Base-by-base conservation (phyloP, 805 yeast species). In the Isabelozyma heimii region DNA sequence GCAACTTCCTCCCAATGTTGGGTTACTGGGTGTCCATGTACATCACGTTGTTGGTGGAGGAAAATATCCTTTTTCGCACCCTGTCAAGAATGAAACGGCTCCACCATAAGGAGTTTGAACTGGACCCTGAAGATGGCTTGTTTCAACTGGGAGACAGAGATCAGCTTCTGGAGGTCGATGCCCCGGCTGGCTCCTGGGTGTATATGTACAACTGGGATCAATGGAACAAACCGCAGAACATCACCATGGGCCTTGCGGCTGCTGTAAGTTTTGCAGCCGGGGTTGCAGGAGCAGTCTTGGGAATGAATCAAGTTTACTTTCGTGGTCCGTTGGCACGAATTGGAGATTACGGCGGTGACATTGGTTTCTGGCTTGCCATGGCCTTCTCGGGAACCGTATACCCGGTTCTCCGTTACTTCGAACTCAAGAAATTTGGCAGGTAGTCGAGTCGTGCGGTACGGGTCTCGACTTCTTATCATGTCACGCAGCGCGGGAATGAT, bases 1-100 rank as follows among this genome's bases (percentile, higher is more conserved):
- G 70, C 17, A 70, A 70, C 47, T 70, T 70, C 55, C 59, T 70
- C 48, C 75, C 75, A 6, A 70, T 70, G 75, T 61, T 70, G 12
- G 75, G 72, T 6, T 70, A 70, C 56, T 70, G 75, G 75, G 60
- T 70, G 41, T 61, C 71, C 47, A 68, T 70, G 63, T 70, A 70
- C 56, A 65, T 70, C 45, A 53, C 59, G 16, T 51, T 70, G 8
- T 59, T 70, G 41, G 48, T 70, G 26, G 72, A 70, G 46, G 75
- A 70, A 45, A 70, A 70, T 58, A 24, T 58, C 27, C 59, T 70
- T 6, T 70, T 70, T 56, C 52, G 69, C 47, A 38, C 54, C 8
- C 50, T 64, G 5, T 42, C 52, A 24, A 46, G 56, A 15, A 58
- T 62, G 47, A 49, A 49, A 15, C 59, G 56, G 46, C 50, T 69